Percentiles rank a stretch among this genome's conserved stretches.
phyloP scores from a whole-genome alignment of 805 yeast species.

The Wickerhamiella occidentalis region DNA sequence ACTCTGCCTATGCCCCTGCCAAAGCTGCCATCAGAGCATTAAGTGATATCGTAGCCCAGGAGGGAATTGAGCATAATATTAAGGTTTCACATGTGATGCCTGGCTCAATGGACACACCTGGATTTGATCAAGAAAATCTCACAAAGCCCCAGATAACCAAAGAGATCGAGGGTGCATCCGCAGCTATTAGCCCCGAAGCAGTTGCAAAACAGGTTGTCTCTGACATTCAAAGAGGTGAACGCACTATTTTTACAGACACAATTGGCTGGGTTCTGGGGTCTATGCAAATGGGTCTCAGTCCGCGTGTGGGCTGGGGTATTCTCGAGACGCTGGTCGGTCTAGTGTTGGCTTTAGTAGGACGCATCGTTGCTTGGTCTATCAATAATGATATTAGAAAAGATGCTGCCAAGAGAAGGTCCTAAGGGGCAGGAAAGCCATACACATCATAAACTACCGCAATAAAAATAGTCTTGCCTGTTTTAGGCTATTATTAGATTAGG shows the following conservation, averaged over 20 bases:
- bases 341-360: constrained; percentile 19
- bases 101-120: constrained; percentile 85
- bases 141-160: constrained; percentile 80
- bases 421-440: background rate
- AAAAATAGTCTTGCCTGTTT: too few species aligned
- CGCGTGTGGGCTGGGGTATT: constrained; percentile 21
- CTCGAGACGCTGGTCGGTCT: constrained; percentile 20
- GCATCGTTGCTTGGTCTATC: constrained; percentile 19
- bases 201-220: constrained; percentile 53
- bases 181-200: constrained; percentile 49
- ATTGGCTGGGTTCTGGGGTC: constrained; percentile 70
- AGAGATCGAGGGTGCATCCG: constrained; percentile 73
- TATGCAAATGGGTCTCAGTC: constrained; percentile 30
- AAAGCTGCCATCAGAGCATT: constrained; percentile 73
- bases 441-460: too few species aligned
- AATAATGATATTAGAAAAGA: constrained; percentile 15
- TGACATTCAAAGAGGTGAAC: constrained; percentile 50
- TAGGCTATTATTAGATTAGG: background rate
- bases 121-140: constrained; percentile 63
- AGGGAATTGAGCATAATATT: constrained; percentile 52
- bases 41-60: constrained; percentile 72
- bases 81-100: constrained; percentile 69
- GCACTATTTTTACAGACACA: constrained; percentile 67
- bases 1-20: constrained; percentile 78
- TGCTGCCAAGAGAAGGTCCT: background rate